A percentile compares a stretch with the other conserved stretches of the same genome.
Evolutionary conservation across 1,284 basidiomycete genomes (phyloP).

Genomic region (Microbotryomycetes sp.): DNA sequence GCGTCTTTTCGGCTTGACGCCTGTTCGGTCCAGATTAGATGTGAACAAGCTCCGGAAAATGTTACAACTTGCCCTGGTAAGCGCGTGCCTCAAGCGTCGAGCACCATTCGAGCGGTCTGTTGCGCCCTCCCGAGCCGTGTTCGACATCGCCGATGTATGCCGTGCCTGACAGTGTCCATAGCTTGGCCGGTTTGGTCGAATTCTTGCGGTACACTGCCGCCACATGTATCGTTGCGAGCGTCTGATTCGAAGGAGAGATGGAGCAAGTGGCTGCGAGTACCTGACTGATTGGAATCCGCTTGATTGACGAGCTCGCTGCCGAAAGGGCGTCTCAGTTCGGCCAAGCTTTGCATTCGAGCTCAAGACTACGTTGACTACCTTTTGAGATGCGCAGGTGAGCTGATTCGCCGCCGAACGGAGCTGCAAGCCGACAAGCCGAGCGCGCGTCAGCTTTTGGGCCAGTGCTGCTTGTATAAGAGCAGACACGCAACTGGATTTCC

Average conservation of each 20-base stretch:
- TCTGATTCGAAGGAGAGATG: neutral
- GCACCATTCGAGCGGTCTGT: neutral
- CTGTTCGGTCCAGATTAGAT: neutral
- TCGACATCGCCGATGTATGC: neutral
- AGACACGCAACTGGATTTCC: neutral
- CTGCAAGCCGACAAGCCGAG: no score
- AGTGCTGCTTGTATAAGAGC: no score
- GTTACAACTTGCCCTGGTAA: neutral
- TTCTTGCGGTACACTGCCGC: neutral
- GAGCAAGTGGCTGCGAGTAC: neutral
- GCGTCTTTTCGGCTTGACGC: conserved; percentile 4
- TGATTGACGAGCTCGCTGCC: neutral
- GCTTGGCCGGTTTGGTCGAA: neutral
- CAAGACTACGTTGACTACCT: no score
- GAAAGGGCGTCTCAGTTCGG: neutral
- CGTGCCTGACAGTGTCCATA: neutral
- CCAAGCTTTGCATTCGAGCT: neutral
- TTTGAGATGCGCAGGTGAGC: neutral
- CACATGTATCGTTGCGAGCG: neutral
- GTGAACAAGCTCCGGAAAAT: neutral
- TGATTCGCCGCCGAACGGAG: neutral
- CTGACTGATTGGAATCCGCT: neutral
- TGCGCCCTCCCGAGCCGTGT: neutral
- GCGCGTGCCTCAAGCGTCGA: neutral
- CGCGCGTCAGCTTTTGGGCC: no score